phyloP scores from a whole-genome alignment of 352 stramenopile species.

The Pythium aphanidermatum region DNA sequence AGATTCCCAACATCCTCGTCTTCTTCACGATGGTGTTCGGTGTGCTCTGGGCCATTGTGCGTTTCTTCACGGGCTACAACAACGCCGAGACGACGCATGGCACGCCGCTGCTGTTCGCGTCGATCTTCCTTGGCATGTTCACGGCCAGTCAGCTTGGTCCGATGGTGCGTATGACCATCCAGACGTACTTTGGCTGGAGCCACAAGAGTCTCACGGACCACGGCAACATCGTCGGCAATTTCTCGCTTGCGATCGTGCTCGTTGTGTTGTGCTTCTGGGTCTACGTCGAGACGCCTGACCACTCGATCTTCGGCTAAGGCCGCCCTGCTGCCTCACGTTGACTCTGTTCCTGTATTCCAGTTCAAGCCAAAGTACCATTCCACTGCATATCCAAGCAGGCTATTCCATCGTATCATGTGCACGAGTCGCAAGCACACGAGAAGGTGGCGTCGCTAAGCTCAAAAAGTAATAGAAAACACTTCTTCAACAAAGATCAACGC shows the following conservation, averaged over 20 bases:
- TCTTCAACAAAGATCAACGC: too few relatives aligned
- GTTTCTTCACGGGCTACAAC: slow-evolving; percentile 78
- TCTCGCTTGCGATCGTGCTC: slow-evolving; percentile 71
- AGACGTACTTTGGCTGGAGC: slow-evolving; percentile 87
- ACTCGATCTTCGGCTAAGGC: slow-evolving; percentile 11
- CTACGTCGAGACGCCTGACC: slow-evolving; percentile 76
- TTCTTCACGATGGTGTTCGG: slow-evolving; percentile 71
- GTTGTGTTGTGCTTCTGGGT: slow-evolving; percentile 84
- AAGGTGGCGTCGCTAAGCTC: too few relatives aligned
- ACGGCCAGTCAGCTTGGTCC: slow-evolving; percentile 71
- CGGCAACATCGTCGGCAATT: slow-evolving; percentile 82
- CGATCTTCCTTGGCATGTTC: slow-evolving; percentile 68
- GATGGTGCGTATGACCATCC: slow-evolving; percentile 80
- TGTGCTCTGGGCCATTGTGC: slow-evolving; percentile 72
- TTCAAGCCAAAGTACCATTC: too few relatives aligned
- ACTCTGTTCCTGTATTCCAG: too few relatives aligned
- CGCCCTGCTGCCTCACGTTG: too few relatives aligned
- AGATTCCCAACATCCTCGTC: slow-evolving; percentile 79
- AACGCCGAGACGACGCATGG: slow-evolving; percentile 66
- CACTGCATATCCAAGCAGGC: too few relatives aligned
- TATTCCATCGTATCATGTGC: too few relatives aligned
- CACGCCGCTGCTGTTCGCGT: slow-evolving; percentile 63
- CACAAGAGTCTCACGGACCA: slow-evolving; percentile 86
- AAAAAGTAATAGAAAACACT: too few relatives aligned
- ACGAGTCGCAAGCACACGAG: too few relatives aligned